Conservation (phyloP, 306 rosid genomes). For the Pterocarpus macrocarpus region DNA sequence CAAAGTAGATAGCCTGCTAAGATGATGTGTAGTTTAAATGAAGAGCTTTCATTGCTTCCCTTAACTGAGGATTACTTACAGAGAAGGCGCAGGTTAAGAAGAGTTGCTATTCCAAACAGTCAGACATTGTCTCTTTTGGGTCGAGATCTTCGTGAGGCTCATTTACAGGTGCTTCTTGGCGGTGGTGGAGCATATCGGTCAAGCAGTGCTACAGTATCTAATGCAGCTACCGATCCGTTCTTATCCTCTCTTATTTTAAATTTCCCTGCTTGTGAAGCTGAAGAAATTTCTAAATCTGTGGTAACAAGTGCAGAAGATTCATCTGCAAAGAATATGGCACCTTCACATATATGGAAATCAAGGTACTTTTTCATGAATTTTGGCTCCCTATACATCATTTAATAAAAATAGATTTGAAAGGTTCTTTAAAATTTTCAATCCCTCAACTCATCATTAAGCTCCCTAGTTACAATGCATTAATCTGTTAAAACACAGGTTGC, state of each 20-base stretch:
- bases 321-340: slow-evolving; percentile 60
- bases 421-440: background rate
- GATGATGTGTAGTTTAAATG: slow-evolving; percentile 24
- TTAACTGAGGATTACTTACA: slow-evolving; percentile 83
- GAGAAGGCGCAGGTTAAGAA: slow-evolving; percentile 87
- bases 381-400: slow-evolving; percentile 16
- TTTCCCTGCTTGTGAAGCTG: slow-evolving; percentile 85
- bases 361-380: slow-evolving; percentile 61
- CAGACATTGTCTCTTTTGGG: slow-evolving; percentile 73
- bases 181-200: slow-evolving; percentile 69
- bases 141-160: slow-evolving; percentile 98
- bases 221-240: slow-evolving; percentile 82
- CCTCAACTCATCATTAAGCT: background rate
- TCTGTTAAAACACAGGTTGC: background rate
- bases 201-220: slow-evolving; percentile 61
- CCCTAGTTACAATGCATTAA: slow-evolving; percentile 4
- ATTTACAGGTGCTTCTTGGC: slow-evolving; percentile 92
- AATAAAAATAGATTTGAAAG: background rate
- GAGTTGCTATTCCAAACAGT: slow-evolving; percentile 85
- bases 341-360: slow-evolving; percentile 86
- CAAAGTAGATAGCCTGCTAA: slow-evolving; percentile 2
- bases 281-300: slow-evolving; percentile 91
- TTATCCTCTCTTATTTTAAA: slow-evolving; percentile 88
- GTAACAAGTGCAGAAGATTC: slow-evolving; percentile 69
- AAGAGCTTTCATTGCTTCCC: slow-evolving; percentile 47